Evolutionary conservation across 2,329 filamentous ascomycete species (phyloP), one percentile per base, ranked within the genome.

Genomic region (Diplodia sapinea): DNA sequence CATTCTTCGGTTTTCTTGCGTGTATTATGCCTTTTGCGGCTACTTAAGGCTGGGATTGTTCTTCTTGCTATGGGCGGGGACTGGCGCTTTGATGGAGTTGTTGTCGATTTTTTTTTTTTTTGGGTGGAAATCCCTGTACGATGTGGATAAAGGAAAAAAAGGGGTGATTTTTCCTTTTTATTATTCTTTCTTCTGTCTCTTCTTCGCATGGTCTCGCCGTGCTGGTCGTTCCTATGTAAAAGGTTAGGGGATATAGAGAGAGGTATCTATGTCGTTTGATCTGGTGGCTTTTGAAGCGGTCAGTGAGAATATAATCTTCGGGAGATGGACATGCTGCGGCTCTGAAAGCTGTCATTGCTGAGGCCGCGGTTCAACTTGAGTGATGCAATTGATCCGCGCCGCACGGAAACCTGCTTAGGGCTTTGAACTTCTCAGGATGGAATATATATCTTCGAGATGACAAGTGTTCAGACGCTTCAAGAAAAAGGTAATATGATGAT

Each of bases 1-100:
- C 33, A 36, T 36, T 8, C 54, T 20, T 40, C 31, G 26, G n/a
- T 31, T 17, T 52, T 52, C 26, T 29, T 52, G 23, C 26, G 5
- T 55, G 52, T 55, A 55, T 20, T 55, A 55, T 55, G 52, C 51
- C 11, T 55, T n/a, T 55, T 23, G 43, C 9, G 33, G 8, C 33
- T n/a, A 17, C 43, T n/a, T 47, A 15, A 17, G n/a, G n/a, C 12
- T 20, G 31, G 43, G 31, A 8, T 31, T 20, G n/a, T 55, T 17
- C 15, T 36, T 23, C 17, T 33, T 8, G 26, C 23, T 29, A n/a
- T n/a, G n/a, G n/a, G n/a, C n/a, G 43, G 20, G 52, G 29, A 17
- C 17, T 20, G 52, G 52, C 52, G 52, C 52, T 55, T 36, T 11
- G 20, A 20, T 9, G 52, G 52, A 55, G 52, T 55, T 55, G 13